phyloP scores from a whole-genome alignment of 257 asterid species.

The Nemophila menziesii region DNA sequence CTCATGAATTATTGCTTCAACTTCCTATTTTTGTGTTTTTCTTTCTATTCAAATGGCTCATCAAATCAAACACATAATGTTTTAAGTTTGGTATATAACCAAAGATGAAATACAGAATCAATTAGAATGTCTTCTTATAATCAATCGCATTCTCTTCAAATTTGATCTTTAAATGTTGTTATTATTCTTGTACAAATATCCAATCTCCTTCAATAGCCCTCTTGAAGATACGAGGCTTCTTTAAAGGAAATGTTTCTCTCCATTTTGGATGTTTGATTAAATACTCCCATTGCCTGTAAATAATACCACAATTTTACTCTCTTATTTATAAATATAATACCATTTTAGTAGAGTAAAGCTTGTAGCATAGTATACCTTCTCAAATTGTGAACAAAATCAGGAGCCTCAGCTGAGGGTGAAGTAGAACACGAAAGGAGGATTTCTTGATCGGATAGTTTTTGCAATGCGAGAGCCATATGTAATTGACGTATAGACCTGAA shows the following conservation, averaged over 20 bases:
- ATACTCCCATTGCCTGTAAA: constrained; percentile 59
- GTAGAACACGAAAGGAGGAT: constrained; percentile 70
- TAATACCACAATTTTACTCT: not conserved
- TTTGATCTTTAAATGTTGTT: too few species aligned
- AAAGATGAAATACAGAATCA: too few species aligned
- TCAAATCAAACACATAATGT: too few species aligned
- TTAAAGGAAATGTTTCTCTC: constrained; percentile 57
- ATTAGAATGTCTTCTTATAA: too few species aligned
- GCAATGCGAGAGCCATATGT: constrained; percentile 38
- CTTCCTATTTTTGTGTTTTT: not conserved
- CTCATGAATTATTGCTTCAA: too few species aligned
- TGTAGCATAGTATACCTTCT: constrained; percentile 39
- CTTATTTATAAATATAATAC: not conserved
- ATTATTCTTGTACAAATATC: too few species aligned
- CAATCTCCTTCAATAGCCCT: constrained; percentile 49
- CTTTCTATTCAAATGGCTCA: not conserved
- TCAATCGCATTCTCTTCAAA: too few species aligned
- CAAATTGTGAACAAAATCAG: constrained; percentile 56
- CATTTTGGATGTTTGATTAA: constrained; percentile 59
- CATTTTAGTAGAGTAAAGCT: not conserved
- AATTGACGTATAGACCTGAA: constrained; percentile 40
- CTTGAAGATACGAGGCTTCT: constrained; percentile 49
- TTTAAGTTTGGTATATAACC: too few species aligned
- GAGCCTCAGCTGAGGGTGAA: constrained; percentile 79
- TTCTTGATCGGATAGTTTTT: constrained; percentile 54